These are phyloP conservation scores for Rubroboletus pulcherrimus DNA, from an alignment of 768 basidiomycete species.

Conservation along the genomic window DNA sequence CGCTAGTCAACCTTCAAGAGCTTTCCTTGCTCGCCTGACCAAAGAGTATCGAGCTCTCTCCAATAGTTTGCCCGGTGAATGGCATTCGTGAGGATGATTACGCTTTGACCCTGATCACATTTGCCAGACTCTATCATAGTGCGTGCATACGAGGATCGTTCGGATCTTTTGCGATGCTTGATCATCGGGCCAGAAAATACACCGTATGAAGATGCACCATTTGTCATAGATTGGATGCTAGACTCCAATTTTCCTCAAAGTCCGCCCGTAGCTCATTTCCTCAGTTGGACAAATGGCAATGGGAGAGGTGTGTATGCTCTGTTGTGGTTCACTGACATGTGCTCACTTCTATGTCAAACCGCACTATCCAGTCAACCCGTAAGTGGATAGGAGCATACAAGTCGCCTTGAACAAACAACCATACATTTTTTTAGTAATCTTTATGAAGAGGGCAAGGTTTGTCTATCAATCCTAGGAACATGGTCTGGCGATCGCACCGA, in stretches of 20 bases:
- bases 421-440: constrained; percentile 54
- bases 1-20: constrained; percentile 62
- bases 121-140: constrained; percentile 78
- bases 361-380: constrained; percentile 61
- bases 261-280: constrained; percentile 86
- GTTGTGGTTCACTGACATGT: background rate
- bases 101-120: constrained; percentile 4
- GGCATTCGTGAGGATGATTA: background rate
- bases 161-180: constrained; percentile 80
- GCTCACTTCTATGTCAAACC: background rate
- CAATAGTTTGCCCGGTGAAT: constrained; percentile 77
- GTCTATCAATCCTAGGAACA: constrained; percentile 85
- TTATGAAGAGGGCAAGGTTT: constrained; percentile 95
- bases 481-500: constrained; percentile 90
- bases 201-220: constrained; percentile 92
- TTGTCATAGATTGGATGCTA: constrained; percentile 91
- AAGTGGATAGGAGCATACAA: constrained; percentile 28
- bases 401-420: background rate
- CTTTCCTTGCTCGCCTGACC: constrained; percentile 70
- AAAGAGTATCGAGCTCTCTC: constrained; percentile 82
- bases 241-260: constrained; percentile 79
- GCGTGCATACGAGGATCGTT: constrained; percentile 84
- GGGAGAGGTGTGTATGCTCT: constrained; percentile 48
- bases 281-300: constrained; percentile 93
- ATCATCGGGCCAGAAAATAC: constrained; percentile 94